Conservation (phyloP, 164 flowering plant species). For the Magnolia sinica region DNA sequence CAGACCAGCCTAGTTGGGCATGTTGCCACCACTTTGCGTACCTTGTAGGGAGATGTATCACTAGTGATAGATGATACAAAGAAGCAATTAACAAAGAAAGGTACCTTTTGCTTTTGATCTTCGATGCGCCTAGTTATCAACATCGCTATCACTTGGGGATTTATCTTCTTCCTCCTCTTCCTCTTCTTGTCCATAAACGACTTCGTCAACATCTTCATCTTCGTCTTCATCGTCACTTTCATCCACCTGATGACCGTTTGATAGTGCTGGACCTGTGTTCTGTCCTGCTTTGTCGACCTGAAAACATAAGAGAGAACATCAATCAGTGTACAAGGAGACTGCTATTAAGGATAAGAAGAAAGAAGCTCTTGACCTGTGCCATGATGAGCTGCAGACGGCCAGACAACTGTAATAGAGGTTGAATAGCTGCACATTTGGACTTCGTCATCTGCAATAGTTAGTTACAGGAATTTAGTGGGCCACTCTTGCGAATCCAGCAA, state of each 20-base stretch:
- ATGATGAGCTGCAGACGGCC: slow-evolving; percentile 79
- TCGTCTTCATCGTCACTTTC: slow-evolving; percentile 49
- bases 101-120: neutral
- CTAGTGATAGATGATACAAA: no score
- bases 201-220: slow-evolving; percentile 52
- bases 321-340: neutral
- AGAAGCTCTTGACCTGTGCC: slow-evolving; percentile 56
- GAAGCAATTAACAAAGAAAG: neutral
- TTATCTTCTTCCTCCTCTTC: slow-evolving; percentile 8
- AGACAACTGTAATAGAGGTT: slow-evolving; percentile 60
- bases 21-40: no score
- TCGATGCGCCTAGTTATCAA: slow-evolving; percentile 21
- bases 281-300: slow-evolving; percentile 60
- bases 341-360: neutral
- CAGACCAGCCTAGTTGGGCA: no score
- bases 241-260: slow-evolving; percentile 27
- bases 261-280: slow-evolving; percentile 19
- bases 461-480: neutral
- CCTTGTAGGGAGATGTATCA: no score
- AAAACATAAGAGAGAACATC: neutral
- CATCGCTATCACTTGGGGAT: slow-evolving; percentile 53
- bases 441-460: slow-evolving; percentile 48
- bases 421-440: slow-evolving; percentile 48
- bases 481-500: neutral
- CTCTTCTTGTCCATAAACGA: slow-evolving; percentile 49